These are phyloP conservation scores for Neurospora sublineolata DNA, from an alignment of 495 filamentous ascomycete species.

Conservation along the genomic window DNA sequence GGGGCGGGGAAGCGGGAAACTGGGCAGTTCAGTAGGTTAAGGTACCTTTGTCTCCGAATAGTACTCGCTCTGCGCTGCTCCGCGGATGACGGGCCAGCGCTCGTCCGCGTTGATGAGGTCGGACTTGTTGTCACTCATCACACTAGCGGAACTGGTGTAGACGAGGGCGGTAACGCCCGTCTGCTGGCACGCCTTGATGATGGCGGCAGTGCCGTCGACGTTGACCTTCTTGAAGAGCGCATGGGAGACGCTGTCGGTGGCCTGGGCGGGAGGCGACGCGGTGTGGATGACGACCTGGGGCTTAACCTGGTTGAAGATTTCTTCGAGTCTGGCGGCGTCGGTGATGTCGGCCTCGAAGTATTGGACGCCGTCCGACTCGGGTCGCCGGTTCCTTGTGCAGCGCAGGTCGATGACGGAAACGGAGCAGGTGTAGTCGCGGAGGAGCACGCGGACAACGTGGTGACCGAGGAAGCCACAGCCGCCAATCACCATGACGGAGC, in stretches of 20 bases:
- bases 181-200: slow-evolving; percentile 65
- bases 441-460: slow-evolving; percentile 52
- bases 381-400: slow-evolving; percentile 61
- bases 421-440: slow-evolving; percentile 41
- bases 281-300: slow-evolving; percentile 94
- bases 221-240: slow-evolving; percentile 77
- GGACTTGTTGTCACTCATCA: slow-evolving; percentile 68
- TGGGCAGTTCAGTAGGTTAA: too few relatives aligned
- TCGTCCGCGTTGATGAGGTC: slow-evolving; percentile 88
- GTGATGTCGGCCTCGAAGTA: slow-evolving; percentile 90
- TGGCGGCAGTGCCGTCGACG: slow-evolving; percentile 71
- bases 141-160: slow-evolving; percentile 83
- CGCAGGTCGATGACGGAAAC: slow-evolving; percentile 82
- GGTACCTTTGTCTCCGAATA: slow-evolving; percentile 80
- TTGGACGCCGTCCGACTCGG: slow-evolving; percentile 49
- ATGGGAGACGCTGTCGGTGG: slow-evolving; percentile 32
- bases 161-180: slow-evolving; percentile 82
- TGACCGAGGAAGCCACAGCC: slow-evolving; percentile 63
- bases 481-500: slow-evolving; percentile 53
- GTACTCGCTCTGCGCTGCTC: slow-evolving; percentile 66
- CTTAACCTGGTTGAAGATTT: slow-evolving; percentile 55
- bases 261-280: slow-evolving; percentile 57
- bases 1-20: background rate
- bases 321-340: slow-evolving; percentile 48
- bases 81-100: slow-evolving; percentile 66